A percentile compares a stretch with the other conserved stretches of the same genome.
phyloP scores from a whole-genome alignment of 2,329 filamentous ascomycete genomes.

The Hypoxylon sp. region DNA sequence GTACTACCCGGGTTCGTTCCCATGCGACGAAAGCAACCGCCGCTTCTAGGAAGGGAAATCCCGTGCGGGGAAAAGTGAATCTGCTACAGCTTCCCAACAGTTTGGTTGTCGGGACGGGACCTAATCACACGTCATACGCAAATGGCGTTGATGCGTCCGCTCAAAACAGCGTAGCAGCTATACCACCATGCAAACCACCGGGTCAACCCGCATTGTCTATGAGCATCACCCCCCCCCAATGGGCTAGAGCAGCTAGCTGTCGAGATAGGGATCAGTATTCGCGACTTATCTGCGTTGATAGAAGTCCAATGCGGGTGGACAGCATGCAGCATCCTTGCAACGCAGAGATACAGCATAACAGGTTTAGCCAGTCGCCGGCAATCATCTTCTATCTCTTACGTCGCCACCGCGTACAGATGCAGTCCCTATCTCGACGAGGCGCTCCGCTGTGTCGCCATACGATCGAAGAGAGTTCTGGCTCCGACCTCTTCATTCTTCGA shows the following conservation, averaged over 20 bases:
- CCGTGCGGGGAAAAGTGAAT: background rate
- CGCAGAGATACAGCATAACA: slow-evolving; percentile 3
- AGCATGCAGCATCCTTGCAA: slow-evolving; percentile 17
- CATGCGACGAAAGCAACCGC: slow-evolving; percentile 11
- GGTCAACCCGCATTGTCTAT: no score
- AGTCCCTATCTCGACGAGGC: slow-evolving; percentile 26
- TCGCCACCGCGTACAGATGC: slow-evolving; percentile 6
- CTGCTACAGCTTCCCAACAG: background rate
- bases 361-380: background rate
- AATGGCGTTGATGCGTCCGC: no score
- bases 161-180: no score
- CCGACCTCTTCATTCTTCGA: slow-evolving; percentile 7
- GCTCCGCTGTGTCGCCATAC: slow-evolving; percentile 27
- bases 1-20: slow-evolving; percentile 7
- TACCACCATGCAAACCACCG: no score
- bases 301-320: slow-evolving; percentile 24
- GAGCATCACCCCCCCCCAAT: no score
- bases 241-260: slow-evolving; percentile 24
- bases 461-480: slow-evolving; percentile 18
- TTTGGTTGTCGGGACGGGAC: no score
- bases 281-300: slow-evolving; percentile 30
- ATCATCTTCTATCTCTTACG: no score
- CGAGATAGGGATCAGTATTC: slow-evolving; percentile 25
- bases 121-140: no score
- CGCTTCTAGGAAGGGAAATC: slow-evolving; percentile 1